Evolutionary conservation across 2,329 filamentous ascomycete species (phyloP).

Genomic region (Venturia pyrina): DNA sequence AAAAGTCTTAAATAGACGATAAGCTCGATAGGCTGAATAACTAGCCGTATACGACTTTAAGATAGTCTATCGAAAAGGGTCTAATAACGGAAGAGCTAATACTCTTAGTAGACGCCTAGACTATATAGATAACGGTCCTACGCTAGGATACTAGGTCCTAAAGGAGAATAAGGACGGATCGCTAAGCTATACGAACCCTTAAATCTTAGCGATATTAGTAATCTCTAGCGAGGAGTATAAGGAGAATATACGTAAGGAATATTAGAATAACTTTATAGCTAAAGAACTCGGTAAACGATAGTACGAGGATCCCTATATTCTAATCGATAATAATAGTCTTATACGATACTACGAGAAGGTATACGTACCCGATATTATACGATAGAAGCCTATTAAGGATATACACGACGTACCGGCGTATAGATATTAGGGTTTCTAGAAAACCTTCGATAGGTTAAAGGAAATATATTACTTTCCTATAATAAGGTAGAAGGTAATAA

Average conservation of each 20-base stretch:
- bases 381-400: background rate
- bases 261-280: background rate
- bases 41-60: slow-evolving; percentile 4
- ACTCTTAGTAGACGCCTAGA: no score
- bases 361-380: background rate
- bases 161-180: background rate
- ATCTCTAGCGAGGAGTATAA: background rate
- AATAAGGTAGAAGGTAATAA: background rate
- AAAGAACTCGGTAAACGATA: background rate
- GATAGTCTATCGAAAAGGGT: slow-evolving; percentile 7
- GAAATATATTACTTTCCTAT: background rate
- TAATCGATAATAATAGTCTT: background rate
- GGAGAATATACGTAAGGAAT: background rate
- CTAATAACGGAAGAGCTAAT: no score
- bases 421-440: background rate
- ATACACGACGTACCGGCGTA: background rate
- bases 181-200: background rate
- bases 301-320: background rate
- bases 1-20: slow-evolving; percentile 17
- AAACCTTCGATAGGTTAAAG: background rate
- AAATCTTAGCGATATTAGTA: background rate
- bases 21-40: slow-evolving; percentile 18
- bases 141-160: background rate
- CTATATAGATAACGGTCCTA: background rate
- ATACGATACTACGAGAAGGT: background rate